Evolutionary conservation across 202 grass and related monocot genomes (phyloP), one percentile per base, ranked within the genome.

Genomic region (Elaeis oleifera): DNA sequence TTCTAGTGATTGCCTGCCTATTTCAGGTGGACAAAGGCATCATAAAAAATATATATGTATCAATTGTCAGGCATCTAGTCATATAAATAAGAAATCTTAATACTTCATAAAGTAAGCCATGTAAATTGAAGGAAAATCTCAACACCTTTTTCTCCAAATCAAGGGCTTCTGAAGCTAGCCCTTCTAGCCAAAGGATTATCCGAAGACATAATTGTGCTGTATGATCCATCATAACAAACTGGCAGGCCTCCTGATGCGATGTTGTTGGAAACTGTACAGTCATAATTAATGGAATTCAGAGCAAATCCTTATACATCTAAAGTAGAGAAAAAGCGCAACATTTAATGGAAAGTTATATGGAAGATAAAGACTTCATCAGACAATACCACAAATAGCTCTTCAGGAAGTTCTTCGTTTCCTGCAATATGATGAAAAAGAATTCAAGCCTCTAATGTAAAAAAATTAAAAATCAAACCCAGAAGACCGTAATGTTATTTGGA

Each of bases 151-250:
- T 92, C 69, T 89, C 88, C 82, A 89, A 81, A 60, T 97, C 94
- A 77, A 97, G 88, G 64, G 77, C 71, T 91, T 97, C 88, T 58
- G 94, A 97, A 71, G 94, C 85, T 71, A 97, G 88, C 44, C 88
- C 85, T 79, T 97, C 88, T 54, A 97, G 85, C 88, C 94, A 97
- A 78, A 92, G 84, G 54, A 97, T 68, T 49, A 92, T 81, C 25
- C 92, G 79, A 59, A 85, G 63, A 66, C 82, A 97, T 68, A 85
- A 64, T 64, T 97, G 87, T 57, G 84, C 88, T 29, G 84, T 89
- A 60, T 79, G 69, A 76, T 92, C 79, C 56, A 65, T 65, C 67
- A 49, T 69, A 58, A 97, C 82, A 84, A 84, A 89, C 56, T 79
- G 79, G 48, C 92, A 97, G 56, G 88, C 88, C 71, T 84, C 74